Base-by-base conservation (phyloP, 1,284 basidiomycete genomes). In the Leccinum olivaceoglutinosum region DNA sequence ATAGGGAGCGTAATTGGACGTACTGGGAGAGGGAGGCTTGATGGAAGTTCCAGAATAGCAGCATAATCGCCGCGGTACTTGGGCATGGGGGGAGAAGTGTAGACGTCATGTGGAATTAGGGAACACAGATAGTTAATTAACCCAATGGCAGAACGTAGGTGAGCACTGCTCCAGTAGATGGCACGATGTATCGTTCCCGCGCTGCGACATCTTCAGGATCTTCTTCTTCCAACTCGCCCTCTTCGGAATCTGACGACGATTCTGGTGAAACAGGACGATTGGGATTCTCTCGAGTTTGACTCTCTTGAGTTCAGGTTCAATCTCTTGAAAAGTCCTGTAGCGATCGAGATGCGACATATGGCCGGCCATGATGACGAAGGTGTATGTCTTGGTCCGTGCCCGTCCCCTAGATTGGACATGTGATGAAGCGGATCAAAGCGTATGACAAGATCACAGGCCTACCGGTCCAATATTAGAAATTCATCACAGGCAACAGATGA, bases 371-470 rank as follows among this genome's bases (percentile, higher is more conserved):
- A 94, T 81, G 49, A 94, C 79, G 69, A 90, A 94, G 1, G 85
- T 88, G 1, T 92, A 93, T 0, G 82, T 79, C 64, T 84, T 83
- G 64, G 87, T 88, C 54, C 93, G 81, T 1, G 93, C 92, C 18
- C 93, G 82, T 34, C 93, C 93, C 25, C 25, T 29, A 29, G 25
- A 29, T 29, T 29, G 25, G 25, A 29, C 25, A 93, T 86, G 66
- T 91, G 89, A 56, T 87, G 82, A 11, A 93, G 77, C 1, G 83
- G 78, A 70, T 94, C 90, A 68, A 92, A 93, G 10, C 92, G 88
- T 64, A 94, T 81, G 59, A 93, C 89, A n/a, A 93, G 79, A 69
- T 92, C 89, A 73, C 92, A 93, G 10, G 88, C 87, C 89, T 92
- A 62, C 12, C 53, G 5, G 60, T 2, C 44, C 60, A 54, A 44